These are phyloP conservation scores for Kalmusia sp. DNA, from an alignment of 2,329 filamentous ascomycete species.

Conservation along the genomic window DNA sequence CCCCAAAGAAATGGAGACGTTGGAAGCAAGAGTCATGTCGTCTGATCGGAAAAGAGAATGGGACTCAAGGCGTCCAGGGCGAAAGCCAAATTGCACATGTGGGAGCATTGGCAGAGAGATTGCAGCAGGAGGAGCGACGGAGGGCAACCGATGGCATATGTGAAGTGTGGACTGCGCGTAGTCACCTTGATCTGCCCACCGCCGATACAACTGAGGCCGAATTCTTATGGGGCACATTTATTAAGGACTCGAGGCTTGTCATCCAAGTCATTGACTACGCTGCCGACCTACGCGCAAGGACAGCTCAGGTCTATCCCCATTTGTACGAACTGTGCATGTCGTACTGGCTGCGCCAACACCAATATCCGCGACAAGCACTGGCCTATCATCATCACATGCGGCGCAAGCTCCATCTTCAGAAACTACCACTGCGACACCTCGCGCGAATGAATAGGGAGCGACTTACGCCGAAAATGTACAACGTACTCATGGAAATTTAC, in stretches of 20 bases:
- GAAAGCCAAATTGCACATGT: conserved; percentile 18
- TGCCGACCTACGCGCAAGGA: conserved; percentile 47
- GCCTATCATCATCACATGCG: conserved; percentile 35
- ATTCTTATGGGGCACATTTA: conserved; percentile 55
- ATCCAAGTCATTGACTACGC: conserved; percentile 50
- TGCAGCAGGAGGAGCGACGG: conserved; percentile 51
- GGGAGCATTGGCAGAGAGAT: conserved; percentile 49
- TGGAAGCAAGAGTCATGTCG: conserved; percentile 16
- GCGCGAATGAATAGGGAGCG: conserved; percentile 14
- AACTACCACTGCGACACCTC: conserved; percentile 32
- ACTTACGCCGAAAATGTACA: conserved; percentile 26
- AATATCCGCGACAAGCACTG: conserved; percentile 22
- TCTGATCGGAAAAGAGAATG: background rate
- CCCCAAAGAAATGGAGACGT: conserved; percentile 19
- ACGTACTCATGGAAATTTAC: conserved; percentile 48
- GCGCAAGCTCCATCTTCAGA: conserved; percentile 28
- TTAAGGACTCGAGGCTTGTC: conserved; percentile 47
- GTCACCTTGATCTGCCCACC: conserved; percentile 48
- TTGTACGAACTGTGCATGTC: conserved; percentile 57
- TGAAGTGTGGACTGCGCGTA: conserved; percentile 52
- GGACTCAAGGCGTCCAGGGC: background rate
- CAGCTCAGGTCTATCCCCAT: conserved; percentile 39
- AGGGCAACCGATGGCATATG: conserved; percentile 50
- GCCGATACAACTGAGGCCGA: conserved; percentile 46
- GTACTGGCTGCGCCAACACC: conserved; percentile 38